Evolutionary conservation across 768 basidiomycete genomes (phyloP), one percentile per base, ranked within the genome.

Genomic region (Chiua virens): DNA sequence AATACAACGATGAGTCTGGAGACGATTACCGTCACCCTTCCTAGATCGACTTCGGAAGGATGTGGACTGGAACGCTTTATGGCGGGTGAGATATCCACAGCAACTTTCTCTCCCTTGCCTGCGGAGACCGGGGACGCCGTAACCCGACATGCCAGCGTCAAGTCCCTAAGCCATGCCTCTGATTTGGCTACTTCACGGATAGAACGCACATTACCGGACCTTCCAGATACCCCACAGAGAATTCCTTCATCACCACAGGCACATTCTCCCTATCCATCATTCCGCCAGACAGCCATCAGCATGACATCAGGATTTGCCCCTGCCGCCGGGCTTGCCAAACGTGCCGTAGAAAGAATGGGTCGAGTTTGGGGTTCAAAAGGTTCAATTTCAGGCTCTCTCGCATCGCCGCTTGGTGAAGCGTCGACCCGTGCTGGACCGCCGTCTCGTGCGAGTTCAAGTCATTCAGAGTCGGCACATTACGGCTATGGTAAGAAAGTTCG

Each of bases 321-420:
- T 23, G 85, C 84, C 20, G 86, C 86, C 17, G 87, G 87, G 9
- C 75, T 88, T 9, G 89, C 87, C 10, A 85, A 83, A 61, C 79
- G 85, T 50, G 87, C 89, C 4, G 87, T 87, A 4, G 88, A 89
- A 71, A 86, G 82, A 67, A 81, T 90, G 74, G 83, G 84, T 35
- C 78, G 81, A 36, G 83, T 79, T 20, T 84, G 78, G 79, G 82
- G 78, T 46, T 75, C 74, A 25, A 73, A 68, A 56, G 34, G 55
- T 27, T 62, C 71, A 8, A 54, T 69, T 45, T 70, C 75, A 20
- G 71, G 71, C 53, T 64, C 72, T 39, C 77, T 79, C 41, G 75
- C 79, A 10, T 73, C 79, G 4, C 75, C 76, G 6, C 70, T 75
- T 27, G 72, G 71, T 20, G 71, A 74, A 8, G 67, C 71, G 15